These are phyloP conservation scores for Penicillium samsonianum DNA, from an alignment of 495 filamentous ascomycete genomes.

Conservation along the genomic window DNA sequence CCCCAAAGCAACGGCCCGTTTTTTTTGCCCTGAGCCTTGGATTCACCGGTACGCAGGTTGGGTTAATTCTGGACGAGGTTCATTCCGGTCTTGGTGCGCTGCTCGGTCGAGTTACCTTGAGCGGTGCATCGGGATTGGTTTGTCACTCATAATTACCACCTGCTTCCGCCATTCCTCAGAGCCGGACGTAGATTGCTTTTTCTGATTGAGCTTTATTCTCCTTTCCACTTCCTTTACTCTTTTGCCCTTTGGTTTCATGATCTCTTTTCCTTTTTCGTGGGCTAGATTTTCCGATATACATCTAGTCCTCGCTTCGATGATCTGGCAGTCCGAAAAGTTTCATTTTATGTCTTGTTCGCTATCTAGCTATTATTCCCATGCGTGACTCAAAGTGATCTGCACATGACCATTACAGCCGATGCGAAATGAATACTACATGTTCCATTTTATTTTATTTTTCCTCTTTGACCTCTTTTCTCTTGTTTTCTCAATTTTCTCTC, in stretches of 20 bases:
- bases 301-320: constrained; percentile 42
- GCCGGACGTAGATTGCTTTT: constrained; percentile 25
- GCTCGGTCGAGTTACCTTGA: constrained; percentile 3
- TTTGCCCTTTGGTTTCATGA: constrained; percentile 26
- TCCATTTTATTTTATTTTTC: constrained; percentile 23
- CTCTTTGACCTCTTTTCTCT: constrained; percentile 9
- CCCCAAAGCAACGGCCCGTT: constrained; percentile 34
- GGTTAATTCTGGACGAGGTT: constrained; percentile 7
- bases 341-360: constrained; percentile 31
- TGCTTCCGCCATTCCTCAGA: constrained; percentile 8
- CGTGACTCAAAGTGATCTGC: constrained; percentile 42
- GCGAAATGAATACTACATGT: constrained; percentile 37
- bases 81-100: constrained; percentile 1
- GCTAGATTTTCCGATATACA: constrained; percentile 39
- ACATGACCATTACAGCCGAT: constrained; percentile 45
- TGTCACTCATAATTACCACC: constrained; percentile 24
- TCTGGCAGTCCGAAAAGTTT: constrained; percentile 51
- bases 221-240: constrained; percentile 22
- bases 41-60: constrained; percentile 10
- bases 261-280: constrained; percentile 28
- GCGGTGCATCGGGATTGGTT: not conserved
- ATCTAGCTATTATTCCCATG: constrained; percentile 44
- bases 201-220: constrained; percentile 20
- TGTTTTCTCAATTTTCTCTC: not conserved
- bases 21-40: constrained; percentile 23